These are phyloP conservation scores for Tetracentron sinense DNA, from an alignment of 164 flowering plant genomes.

Conservation along the genomic window DNA sequence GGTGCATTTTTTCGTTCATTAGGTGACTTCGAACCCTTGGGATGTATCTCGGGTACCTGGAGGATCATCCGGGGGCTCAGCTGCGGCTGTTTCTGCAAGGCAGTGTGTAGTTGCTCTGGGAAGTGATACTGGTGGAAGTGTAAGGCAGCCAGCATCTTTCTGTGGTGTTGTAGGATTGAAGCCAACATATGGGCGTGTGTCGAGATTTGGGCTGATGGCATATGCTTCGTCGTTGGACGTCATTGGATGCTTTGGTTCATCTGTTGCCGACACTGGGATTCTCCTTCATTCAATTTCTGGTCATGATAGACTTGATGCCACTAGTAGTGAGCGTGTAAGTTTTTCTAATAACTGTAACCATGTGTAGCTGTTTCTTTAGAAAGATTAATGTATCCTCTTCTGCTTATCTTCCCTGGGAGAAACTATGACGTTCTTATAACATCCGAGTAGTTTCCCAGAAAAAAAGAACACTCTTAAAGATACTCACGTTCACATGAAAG, in stretches of 20 bases:
- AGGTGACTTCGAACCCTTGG: conserved; percentile 99
- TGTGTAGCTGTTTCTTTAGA: not conserved
- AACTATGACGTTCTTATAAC: not conserved
- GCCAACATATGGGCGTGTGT: conserved; percentile 96
- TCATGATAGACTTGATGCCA: conserved; percentile 81
- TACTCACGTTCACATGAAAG: too few species aligned
- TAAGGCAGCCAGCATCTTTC: conserved; percentile 96
- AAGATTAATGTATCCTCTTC: not conserved
- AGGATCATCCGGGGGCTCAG: conserved; percentile 98
- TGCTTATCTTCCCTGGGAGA: too few species aligned
- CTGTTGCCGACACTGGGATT: conserved; percentile 85
- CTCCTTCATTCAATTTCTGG: conserved; percentile 82
- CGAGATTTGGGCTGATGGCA: conserved; percentile 97
- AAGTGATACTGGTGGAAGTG: conserved; percentile 98
- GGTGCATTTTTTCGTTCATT: conserved; percentile 35
- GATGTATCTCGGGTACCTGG: conserved; percentile 88
- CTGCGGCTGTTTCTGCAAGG: conserved; percentile 97
- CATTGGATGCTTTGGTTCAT: conserved; percentile 89
- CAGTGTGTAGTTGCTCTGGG: conserved; percentile 91
- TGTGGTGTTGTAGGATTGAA: conserved; percentile 98
- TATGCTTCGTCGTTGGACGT: conserved; percentile 97
- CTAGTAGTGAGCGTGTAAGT: conserved; percentile 75
- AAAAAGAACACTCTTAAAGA: not conserved
- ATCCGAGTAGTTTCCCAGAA: not conserved
- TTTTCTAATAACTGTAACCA: not conserved